Evolutionary conservation across 1,139 yeast genomes (phyloP).

Genomic region (Ogataea hybrid): DNA sequence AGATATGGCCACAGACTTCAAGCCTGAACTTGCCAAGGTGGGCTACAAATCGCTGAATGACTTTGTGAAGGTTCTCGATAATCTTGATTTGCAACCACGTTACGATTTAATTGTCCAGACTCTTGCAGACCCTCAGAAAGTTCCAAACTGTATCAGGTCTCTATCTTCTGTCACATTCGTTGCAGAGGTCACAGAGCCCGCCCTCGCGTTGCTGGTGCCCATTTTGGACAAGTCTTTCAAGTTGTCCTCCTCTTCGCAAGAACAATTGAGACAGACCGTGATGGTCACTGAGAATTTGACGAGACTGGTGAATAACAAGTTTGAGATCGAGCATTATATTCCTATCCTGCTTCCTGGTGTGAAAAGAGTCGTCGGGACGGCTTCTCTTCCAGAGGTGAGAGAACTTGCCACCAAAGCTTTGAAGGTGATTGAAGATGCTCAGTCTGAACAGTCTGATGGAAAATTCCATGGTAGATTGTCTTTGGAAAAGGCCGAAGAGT

Average conservation of each 20-base stretch:
- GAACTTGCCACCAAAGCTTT: slow-evolving; percentile 87
- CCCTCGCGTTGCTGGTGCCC: slow-evolving; percentile 85
- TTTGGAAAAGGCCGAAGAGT: slow-evolving; percentile 50
- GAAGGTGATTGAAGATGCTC: slow-evolving; percentile 78
- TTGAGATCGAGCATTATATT: slow-evolving; percentile 85
- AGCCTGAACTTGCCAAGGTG: slow-evolving; percentile 89
- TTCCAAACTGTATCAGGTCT: slow-evolving; percentile 85
- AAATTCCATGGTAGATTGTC: slow-evolving; percentile 75
- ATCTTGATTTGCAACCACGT: slow-evolving; percentile 87
- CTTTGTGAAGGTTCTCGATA: slow-evolving; percentile 82
- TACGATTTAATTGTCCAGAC: slow-evolving; percentile 84
- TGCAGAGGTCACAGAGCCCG: slow-evolving; percentile 98
- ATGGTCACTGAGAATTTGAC: slow-evolving; percentile 95
- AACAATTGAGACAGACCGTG: slow-evolving; percentile 94
- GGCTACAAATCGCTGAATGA: slow-evolving; percentile 70
- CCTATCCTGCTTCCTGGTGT: slow-evolving; percentile 90
- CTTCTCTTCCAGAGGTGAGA: slow-evolving; percentile 96
- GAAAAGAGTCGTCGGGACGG: slow-evolving; percentile 81
- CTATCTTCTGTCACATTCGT: slow-evolving; percentile 94
- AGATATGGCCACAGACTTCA: slow-evolving; percentile 90
- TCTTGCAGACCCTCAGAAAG: slow-evolving; percentile 84
- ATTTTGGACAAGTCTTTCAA: slow-evolving; percentile 88
- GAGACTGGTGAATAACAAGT: slow-evolving; percentile 88
- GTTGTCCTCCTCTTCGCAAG: slow-evolving; percentile 88
- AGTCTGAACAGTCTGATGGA: slow-evolving; percentile 61